A percentile compares a stretch with the other conserved stretches of the same genome.
phyloP scores from a whole-genome alignment of 75 land plant species.

The Selaginella tamariscina region DNA sequence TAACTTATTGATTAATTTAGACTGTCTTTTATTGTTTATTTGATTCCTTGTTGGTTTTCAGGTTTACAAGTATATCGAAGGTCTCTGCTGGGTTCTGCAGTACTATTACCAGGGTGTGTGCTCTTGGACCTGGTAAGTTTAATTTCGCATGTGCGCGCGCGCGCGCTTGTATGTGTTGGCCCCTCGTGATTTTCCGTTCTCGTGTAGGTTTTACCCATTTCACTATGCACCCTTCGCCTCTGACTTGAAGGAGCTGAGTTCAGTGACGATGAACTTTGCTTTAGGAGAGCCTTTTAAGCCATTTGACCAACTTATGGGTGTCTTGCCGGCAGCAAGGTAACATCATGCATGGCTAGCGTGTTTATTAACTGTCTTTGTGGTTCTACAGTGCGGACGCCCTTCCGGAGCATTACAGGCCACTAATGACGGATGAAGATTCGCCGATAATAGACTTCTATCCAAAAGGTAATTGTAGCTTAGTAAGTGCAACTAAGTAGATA shows the following conservation, averaged over 20 bases:
- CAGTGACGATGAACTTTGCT: slow-evolving; percentile 49
- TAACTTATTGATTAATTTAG: background rate
- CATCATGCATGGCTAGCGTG: background rate
- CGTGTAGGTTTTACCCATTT: slow-evolving; percentile 83
- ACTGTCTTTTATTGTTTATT: slow-evolving; percentile 3
- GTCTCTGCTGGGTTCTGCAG: slow-evolving; percentile 96
- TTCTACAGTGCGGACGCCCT: slow-evolving; percentile 75
- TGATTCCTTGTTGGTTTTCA: slow-evolving; percentile 20
- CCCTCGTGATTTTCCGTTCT: background rate
- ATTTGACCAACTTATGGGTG: slow-evolving; percentile 87
- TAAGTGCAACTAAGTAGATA: background rate
- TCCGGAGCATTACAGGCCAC: slow-evolving; percentile 54
- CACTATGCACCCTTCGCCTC: slow-evolving; percentile 99
- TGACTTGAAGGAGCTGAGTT: slow-evolving; percentile 62
- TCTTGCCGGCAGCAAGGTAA: slow-evolving; percentile 95
- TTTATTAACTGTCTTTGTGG: background rate
- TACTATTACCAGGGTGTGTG: slow-evolving; percentile 98
- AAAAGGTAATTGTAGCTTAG: slow-evolving; percentile 34
- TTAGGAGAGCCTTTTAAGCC: slow-evolving; percentile 84
- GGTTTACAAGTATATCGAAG: slow-evolving; percentile 78
- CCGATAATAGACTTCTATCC: slow-evolving; percentile 97
- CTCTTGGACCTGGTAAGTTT: slow-evolving; percentile 82
- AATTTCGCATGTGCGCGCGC: background rate
- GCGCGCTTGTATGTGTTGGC: background rate
- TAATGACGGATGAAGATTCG: slow-evolving; percentile 83